phyloP scores from a whole-genome alignment of 1,139 yeast genomes.

The Blastobotrys elegans region DNA sequence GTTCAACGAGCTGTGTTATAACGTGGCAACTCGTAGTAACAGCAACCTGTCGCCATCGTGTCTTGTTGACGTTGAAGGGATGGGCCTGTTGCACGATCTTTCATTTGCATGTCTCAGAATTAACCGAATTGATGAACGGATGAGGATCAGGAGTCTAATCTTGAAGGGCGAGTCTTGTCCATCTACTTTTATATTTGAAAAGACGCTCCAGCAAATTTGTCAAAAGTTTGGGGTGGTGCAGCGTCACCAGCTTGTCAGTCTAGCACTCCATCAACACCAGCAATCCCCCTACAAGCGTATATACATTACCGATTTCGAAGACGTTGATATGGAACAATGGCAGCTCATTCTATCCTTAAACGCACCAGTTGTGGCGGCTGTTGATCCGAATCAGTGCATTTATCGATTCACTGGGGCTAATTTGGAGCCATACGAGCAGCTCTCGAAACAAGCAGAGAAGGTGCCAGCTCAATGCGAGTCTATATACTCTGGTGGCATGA shows the following conservation, averaged over 20 bases:
- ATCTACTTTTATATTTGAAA: no score
- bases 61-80: neutral
- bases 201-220: no score
- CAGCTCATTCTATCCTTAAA: conserved; percentile 54
- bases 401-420: conserved; percentile 65
- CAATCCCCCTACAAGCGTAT: conserved; percentile 40
- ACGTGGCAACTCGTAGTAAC: no score
- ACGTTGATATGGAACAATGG: conserved; percentile 74
- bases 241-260: neutral
- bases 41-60: neutral
- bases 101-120: neutral
- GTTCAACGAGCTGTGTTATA: neutral
- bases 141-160: neutral
- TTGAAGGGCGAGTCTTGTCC: neutral
- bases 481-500: no score
- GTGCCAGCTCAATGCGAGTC: neutral
- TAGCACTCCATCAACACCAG: neutral
- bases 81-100: neutral
- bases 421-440: neutral
- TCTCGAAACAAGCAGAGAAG: neutral
- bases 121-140: neutral
- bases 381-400: conserved; percentile 94
- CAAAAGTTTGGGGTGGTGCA: neutral
- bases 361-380: conserved; percentile 66
- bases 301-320: conserved; percentile 48